Evolutionary conservation across 2,329 filamentous ascomycete genomes (phyloP).

Genomic region (Juglanconis oblonga): DNA sequence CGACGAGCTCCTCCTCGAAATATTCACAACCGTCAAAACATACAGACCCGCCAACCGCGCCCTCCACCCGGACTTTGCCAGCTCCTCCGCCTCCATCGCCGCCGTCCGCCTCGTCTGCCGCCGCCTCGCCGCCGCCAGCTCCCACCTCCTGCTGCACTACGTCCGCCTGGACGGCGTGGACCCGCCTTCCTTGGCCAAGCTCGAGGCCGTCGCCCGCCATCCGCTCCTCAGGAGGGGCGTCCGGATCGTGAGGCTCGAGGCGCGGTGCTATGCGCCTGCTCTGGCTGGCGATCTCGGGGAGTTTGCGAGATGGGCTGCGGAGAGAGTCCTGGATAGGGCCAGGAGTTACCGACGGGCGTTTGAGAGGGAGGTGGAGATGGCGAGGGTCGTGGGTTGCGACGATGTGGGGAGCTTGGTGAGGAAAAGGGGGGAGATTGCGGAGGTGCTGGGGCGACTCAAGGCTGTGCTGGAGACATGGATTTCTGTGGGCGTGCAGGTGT

Average conservation of each 20-base stretch:
- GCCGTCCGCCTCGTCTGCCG: conserved; percentile 11
- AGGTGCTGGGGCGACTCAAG: conserved; percentile 1
- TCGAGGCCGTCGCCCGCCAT: conserved; percentile 12
- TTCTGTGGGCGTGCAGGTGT: neutral
- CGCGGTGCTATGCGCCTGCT: neutral
- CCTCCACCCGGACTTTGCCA: neutral
- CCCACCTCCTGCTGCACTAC: conserved; percentile 11
- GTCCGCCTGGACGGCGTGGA: conserved; percentile 4
- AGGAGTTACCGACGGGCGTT: neutral
- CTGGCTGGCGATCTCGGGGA: neutral
- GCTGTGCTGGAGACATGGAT: conserved; percentile 7
- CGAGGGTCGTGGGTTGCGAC: neutral
- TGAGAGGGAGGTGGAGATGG: neutral
- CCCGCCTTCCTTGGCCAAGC: conserved; percentile 1
- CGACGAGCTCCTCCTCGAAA: conserved; percentile 9
- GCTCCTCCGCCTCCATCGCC: conserved; percentile 4
- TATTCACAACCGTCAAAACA: conserved; percentile 6
- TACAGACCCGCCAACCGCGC: conserved; percentile 2
- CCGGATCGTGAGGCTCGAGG: neutral
- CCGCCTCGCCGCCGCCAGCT: conserved; percentile 7
- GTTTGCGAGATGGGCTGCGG: conserved; percentile 9
- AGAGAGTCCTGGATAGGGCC: neutral
- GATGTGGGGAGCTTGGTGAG: neutral
- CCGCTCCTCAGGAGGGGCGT: conserved; percentile 8
- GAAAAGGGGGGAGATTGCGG: neutral